phyloP scores from a whole-genome alignment of 805 yeast genomes.

The Candida chauliodis region DNA sequence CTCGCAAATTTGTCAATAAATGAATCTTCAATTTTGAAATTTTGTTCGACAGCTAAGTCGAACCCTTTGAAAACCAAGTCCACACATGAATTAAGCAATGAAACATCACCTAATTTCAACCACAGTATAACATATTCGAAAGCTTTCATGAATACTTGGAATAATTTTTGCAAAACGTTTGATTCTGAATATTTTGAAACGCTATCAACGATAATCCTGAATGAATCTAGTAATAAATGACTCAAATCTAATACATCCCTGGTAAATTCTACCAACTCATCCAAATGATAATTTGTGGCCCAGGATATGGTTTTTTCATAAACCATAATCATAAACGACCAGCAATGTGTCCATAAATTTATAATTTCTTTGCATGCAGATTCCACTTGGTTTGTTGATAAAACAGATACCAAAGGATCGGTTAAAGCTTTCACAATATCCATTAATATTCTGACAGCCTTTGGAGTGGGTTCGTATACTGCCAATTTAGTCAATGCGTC shows the following conservation, averaged over 20 bases:
- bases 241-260: slow-evolving; percentile 83
- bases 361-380: slow-evolving; percentile 15
- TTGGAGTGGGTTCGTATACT: slow-evolving; percentile 70
- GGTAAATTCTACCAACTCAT: slow-evolving; percentile 71
- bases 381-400: slow-evolving; percentile 16
- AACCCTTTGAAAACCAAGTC: slow-evolving; percentile 62
- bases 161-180: slow-evolving; percentile 23
- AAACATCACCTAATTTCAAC: slow-evolving; percentile 78
- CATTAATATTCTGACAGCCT: slow-evolving; percentile 69
- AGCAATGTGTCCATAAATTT: slow-evolving; percentile 62
- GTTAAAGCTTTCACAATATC: slow-evolving; percentile 63
- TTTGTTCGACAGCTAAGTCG: slow-evolving; percentile 56
- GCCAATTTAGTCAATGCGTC: slow-evolving; percentile 42
- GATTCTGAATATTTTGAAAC: slow-evolving; percentile 9
- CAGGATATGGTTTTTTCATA: slow-evolving; percentile 67
- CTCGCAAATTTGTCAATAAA: slow-evolving; percentile 57
- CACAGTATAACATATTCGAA: slow-evolving; percentile 70
- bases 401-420: slow-evolving; percentile 64
- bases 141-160: slow-evolving; percentile 55
- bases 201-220: slow-evolving; percentile 37
- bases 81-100: slow-evolving; percentile 71
- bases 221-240: slow-evolving; percentile 62
- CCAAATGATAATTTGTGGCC: slow-evolving; percentile 62
- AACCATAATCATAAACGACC: slow-evolving; percentile 71
- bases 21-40: slow-evolving; percentile 48